These are phyloP conservation scores for Aureobasidium pullulans DNA, from an alignment of 2,329 filamentous ascomycete species.

Conservation along the genomic window DNA sequence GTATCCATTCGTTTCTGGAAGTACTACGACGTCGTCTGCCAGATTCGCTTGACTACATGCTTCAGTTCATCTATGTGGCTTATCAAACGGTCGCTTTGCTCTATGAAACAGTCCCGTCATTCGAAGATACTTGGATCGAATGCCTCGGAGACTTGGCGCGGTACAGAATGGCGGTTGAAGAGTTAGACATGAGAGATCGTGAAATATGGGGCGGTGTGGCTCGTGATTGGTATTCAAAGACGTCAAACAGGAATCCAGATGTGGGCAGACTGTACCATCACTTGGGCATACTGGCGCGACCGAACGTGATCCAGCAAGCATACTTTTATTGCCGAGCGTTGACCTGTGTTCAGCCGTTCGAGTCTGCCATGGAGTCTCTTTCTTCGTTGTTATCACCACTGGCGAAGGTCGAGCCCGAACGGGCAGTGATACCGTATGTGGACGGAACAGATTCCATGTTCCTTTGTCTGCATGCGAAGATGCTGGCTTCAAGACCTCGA, in stretches of 20 bases:
- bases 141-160: conserved; percentile 80
- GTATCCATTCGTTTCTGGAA: conserved; percentile 53
- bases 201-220: conserved; percentile 78
- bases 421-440: conserved; percentile 23
- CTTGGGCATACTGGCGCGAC: conserved; percentile 68
- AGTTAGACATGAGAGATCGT: conserved; percentile 61
- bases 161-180: conserved; percentile 88
- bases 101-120: conserved; percentile 75
- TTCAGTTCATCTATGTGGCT: conserved; percentile 79
- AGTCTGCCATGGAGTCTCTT: conserved; percentile 61
- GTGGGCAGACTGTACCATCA: conserved; percentile 83
- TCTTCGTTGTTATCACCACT: conserved; percentile 56
- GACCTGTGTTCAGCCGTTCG: conserved; percentile 60
- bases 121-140: conserved; percentile 88
- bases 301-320: conserved; percentile 62
- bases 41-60: conserved; percentile 75
- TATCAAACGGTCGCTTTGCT: conserved; percentile 86
- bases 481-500: conserved; percentile 39
- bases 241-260: conserved; percentile 66
- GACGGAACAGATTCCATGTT: conserved; percentile 51
- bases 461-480: conserved; percentile 56
- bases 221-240: conserved; percentile 75
- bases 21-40: conserved; percentile 64
- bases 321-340: conserved; percentile 67
- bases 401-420: not conserved